These are phyloP conservation scores for Firmiana major DNA, from an alignment of 345 rosid species.

Conservation along the genomic window DNA sequence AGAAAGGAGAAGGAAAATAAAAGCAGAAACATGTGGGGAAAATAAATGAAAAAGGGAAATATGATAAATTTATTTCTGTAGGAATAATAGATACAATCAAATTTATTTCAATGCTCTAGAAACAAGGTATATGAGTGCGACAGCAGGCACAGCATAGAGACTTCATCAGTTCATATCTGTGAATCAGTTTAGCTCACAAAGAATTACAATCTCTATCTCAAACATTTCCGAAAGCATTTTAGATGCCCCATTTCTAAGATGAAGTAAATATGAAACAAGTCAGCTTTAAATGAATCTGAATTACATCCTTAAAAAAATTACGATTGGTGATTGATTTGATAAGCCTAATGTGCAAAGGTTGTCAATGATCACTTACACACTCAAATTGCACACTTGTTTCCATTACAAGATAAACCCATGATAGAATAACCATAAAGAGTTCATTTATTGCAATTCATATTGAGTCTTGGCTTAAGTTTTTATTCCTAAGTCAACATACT, in stretches of 20 bases:
- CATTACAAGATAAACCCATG: not conserved
- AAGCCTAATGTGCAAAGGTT: too few relatives aligned
- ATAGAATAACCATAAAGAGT: not conserved
- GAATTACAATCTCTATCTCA: not conserved
- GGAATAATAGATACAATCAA: conserved; percentile 51
- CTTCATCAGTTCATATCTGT: not conserved
- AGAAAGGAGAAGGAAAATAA: not conserved
- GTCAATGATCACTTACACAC: not conserved
- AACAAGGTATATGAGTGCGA: not conserved
- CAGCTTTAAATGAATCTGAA: too few relatives aligned
- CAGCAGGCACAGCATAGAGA: not conserved
- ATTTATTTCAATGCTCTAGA: not conserved
- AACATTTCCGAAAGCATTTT: not conserved
- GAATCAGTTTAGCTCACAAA: not conserved
- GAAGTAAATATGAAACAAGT: too few relatives aligned
- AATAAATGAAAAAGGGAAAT: conserved; percentile 58
- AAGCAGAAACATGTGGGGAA: conserved; percentile 29
- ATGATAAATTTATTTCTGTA: conserved; percentile 41
- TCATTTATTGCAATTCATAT: too few relatives aligned
- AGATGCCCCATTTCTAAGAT: too few relatives aligned
- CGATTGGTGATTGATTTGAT: too few relatives aligned
- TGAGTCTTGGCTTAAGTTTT: not conserved
- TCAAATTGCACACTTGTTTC: not conserved
- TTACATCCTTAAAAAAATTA: too few relatives aligned
- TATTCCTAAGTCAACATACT: not conserved